A percentile compares a stretch with the other conserved stretches of the same genome.
These are phyloP conservation scores for Spergularia azorica DNA, from an alignment of 179 eudicot genomes.

Conservation along the genomic window DNA sequence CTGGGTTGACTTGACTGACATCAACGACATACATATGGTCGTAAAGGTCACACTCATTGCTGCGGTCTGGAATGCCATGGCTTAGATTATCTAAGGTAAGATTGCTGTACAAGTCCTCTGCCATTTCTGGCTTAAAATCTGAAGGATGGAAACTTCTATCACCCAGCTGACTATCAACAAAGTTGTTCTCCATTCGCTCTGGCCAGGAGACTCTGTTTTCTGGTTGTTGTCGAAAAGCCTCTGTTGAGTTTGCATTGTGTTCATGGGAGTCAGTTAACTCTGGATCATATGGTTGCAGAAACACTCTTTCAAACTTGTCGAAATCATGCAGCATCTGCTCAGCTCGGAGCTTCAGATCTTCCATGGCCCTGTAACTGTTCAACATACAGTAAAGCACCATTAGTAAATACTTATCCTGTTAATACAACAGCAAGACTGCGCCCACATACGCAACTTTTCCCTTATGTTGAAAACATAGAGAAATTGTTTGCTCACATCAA, in stretches of 20 bases:
- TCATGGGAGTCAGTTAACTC: not conserved
- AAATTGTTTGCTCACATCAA: no score
- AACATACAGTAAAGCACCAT: not conserved
- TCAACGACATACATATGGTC: not conserved
- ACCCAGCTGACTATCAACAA: not conserved
- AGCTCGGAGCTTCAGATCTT: not conserved
- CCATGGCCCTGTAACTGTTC: constrained; percentile 19
- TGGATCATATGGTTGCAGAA: constrained; percentile 20
- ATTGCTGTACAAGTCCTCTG: not conserved
- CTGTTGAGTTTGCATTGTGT: not conserved
- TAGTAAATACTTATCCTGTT: no score
- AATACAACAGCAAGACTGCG: not conserved
- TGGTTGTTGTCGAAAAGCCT: not conserved
- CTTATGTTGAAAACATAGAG: no score
- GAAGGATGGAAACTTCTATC: not conserved
- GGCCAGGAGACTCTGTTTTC: not conserved
- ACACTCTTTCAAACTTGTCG: constrained; percentile 20
- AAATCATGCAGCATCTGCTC: constrained; percentile 16
- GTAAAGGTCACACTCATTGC: no score
- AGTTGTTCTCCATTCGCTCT: constrained; percentile 18
- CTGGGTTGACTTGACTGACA: not conserved
- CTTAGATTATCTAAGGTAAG: no score
- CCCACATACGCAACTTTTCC: no score
- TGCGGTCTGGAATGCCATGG: no score
- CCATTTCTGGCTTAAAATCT: not conserved